Base-by-base conservation (phyloP, 2,329 filamentous ascomycete species). In the Aspergillus caelatus region DNA sequence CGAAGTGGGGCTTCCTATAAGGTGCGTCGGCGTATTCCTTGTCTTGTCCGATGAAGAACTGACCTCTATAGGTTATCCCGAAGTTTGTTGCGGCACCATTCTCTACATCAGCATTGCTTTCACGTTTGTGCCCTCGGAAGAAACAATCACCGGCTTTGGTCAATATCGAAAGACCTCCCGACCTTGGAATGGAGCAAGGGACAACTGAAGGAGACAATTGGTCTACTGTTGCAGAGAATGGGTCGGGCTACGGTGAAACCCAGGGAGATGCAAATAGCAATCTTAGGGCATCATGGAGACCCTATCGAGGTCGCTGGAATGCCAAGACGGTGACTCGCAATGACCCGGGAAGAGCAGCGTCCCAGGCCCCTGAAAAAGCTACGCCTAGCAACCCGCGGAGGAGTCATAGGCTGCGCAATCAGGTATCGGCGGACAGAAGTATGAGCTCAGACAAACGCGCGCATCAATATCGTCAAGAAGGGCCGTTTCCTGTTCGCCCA, bases 291-390 rank as follows among this genome's bases (percentile, higher is more conserved):
- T 61, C 61, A 45, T 71, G 69, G 69, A 65, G 67, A 36, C 68
- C 69, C 2, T 68, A 68, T 52, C 58, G 54, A 39, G 65, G 61
- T 54, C 68, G 69, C 34, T 70, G 68, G 68, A 63, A 61, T 34
- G 53, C 62, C 9, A 69, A 67, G 23, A 53, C 57, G n/a, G 48
- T 60, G 11, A 45, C 57, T 48, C 52, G 56, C 14, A 53, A 60
- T 12, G 50, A 58, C 34, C 30, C 57, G n/a, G 32, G 28, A 45
- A 63, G 16, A n/a, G 10, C 21, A 26, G 19, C 41, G 19, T 26
- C 53, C 5, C 19, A 54, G 23, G 28, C 36, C 21, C 39, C 60
- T n/a, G 57, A 58, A 6, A 63, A 56, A 30, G 39, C 36, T 39
- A 41, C 50, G 26, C 23, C 59, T 39, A 32, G 23, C 12, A 28